phyloP scores from a whole-genome alignment of 1,284 basidiomycete species.

The Coniophora puteana region DNA sequence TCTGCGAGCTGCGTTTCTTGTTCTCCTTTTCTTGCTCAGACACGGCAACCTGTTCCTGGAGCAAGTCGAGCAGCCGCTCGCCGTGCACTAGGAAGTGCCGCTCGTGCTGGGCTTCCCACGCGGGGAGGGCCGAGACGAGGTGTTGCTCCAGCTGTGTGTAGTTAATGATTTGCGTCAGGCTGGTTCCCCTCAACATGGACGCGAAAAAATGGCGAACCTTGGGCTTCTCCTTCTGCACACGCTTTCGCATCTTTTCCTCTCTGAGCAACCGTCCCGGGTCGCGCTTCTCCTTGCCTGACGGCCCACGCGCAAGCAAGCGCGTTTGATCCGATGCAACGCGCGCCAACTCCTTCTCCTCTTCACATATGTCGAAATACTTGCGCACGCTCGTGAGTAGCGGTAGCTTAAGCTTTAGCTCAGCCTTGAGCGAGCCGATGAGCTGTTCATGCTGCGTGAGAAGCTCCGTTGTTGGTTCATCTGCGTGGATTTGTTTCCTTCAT shows the following conservation, averaged over 20 bases:
- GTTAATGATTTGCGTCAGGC: conserved; percentile 2
- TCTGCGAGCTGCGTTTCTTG: conserved; percentile 29
- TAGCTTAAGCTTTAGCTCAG: conserved; percentile 76
- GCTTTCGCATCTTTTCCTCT: conserved; percentile 97
- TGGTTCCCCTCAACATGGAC: neutral
- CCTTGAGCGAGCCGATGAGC: conserved; percentile 78
- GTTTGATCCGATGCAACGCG: conserved; percentile 77
- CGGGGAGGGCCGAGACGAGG: conserved; percentile 73
- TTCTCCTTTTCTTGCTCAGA: conserved; percentile 76
- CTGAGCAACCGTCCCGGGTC: conserved; percentile 78
- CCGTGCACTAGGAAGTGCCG: conserved; percentile 86
- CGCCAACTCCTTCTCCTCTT: conserved; percentile 86
- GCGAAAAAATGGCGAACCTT: conserved; percentile 52
- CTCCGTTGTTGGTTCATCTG: conserved; percentile 89
- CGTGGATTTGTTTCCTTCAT: neutral
- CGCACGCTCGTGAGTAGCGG: conserved; percentile 75
- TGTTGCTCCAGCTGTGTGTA: conserved; percentile 79
- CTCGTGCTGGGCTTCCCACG: conserved; percentile 83
- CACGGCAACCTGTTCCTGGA: conserved; percentile 66
- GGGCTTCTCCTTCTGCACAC: conserved; percentile 93
- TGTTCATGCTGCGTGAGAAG: conserved; percentile 85
- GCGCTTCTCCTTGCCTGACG: conserved; percentile 33
- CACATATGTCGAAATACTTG: conserved; percentile 90
- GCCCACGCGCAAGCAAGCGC: conserved; percentile 73
- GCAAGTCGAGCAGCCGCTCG: conserved; percentile 75